phyloP scores from a whole-genome alignment of 805 yeast genomes.

The Candida ortonii region DNA sequence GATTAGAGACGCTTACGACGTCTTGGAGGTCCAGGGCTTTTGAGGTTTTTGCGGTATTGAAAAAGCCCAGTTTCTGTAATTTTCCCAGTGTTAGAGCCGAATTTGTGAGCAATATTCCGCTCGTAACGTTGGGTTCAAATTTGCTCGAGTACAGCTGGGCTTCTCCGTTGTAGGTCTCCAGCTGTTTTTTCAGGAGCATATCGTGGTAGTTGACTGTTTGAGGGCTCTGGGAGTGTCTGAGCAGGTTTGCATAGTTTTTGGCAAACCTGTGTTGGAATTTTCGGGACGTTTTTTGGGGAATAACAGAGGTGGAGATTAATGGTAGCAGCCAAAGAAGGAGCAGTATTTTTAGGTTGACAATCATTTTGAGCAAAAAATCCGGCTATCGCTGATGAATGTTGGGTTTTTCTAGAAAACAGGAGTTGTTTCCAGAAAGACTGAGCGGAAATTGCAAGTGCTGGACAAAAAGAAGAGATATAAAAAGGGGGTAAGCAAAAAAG shows the following conservation, averaged over 20 bases:
- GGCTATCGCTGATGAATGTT: no score
- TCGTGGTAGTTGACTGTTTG: conserved; percentile 6
- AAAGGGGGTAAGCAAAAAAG: no score
- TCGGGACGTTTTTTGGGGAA: no score
- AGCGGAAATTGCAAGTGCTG: no score
- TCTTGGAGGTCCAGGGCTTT: conserved; percentile 13
- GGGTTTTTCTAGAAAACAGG: no score
- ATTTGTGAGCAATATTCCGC: conserved; percentile 23
- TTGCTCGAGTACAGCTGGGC: conserved; percentile 7
- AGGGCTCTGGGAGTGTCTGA: conserved; percentile 6
- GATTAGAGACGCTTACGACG: conserved; percentile 13
- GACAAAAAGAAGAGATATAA: no score
- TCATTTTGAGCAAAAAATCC: no score
- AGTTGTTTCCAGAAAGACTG: no score
- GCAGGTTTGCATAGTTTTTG: background rate
- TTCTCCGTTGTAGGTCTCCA: conserved; percentile 13
- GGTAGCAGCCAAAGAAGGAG: no score
- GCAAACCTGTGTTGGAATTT: conserved; percentile 3
- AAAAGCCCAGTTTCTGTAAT: conserved; percentile 18
- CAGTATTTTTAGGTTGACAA: no score
- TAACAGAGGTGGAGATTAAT: no score
- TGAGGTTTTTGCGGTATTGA: conserved; percentile 9
- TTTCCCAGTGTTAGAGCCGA: conserved; percentile 11
- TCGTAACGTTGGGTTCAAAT: conserved; percentile 21
- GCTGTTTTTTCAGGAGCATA: conserved; percentile 6